These are phyloP conservation scores for Nepenthes gracilis DNA, from an alignment of 148 eudicot species.

Conservation along the genomic window DNA sequence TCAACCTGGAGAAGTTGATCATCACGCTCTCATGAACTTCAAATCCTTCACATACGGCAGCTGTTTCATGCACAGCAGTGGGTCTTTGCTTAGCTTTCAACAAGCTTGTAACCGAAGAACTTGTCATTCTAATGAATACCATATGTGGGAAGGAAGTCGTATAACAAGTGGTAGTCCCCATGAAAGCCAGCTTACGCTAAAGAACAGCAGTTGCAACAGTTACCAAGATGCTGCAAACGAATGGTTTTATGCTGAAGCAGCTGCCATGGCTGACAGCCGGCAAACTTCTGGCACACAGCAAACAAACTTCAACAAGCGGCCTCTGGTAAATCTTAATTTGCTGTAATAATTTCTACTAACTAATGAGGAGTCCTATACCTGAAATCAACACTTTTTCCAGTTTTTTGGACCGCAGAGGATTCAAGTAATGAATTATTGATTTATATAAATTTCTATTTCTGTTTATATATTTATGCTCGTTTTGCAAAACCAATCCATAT, in stretches of 20 bases:
- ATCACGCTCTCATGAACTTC: constrained; percentile 45
- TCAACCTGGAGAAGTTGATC: constrained; percentile 32
- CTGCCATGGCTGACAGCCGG: constrained; percentile 8
- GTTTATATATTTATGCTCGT: too few species aligned
- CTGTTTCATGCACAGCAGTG: constrained; percentile 20
- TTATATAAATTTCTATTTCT: too few species aligned
- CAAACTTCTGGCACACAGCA: constrained; percentile 30
- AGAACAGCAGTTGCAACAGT: constrained; percentile 12
- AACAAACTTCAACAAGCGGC: constrained; percentile 46
- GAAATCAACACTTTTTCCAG: not conserved
- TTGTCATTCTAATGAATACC: constrained; percentile 11
- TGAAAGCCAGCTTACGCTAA: constrained; percentile 7
- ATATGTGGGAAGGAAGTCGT: constrained; percentile 31
- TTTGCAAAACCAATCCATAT: too few species aligned
- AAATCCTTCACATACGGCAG: constrained; percentile 19
- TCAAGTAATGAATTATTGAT: not conserved
- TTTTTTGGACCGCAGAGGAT: not conserved
- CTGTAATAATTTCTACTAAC: not conserved
- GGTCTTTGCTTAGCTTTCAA: constrained; percentile 54
- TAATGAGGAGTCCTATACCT: not conserved
- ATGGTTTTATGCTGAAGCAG: constrained; percentile 31
- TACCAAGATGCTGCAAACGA: constrained; percentile 23
- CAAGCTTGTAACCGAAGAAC: constrained; percentile 8
- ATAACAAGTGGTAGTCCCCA: constrained; percentile 11
- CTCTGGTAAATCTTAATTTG: constrained; percentile 2